These are phyloP conservation scores for Torulaspora delbrueckii DNA, from an alignment of 805 yeast species.

Conservation along the genomic window DNA sequence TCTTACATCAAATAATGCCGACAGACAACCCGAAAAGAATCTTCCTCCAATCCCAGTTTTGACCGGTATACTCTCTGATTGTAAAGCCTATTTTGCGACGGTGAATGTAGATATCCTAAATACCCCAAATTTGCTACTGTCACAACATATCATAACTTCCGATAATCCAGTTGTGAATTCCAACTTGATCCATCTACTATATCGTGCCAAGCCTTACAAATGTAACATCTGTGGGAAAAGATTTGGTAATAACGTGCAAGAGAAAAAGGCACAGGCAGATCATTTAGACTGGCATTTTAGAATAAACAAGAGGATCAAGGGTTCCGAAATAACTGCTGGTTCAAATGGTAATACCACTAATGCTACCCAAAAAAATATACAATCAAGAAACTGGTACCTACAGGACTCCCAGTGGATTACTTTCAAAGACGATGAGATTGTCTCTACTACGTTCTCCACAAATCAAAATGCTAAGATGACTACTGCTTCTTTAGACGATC, in stretches of 20 bases:
- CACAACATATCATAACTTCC: slow-evolving; percentile 33
- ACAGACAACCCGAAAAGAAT: slow-evolving; percentile 9
- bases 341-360: slow-evolving; percentile 12
- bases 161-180: slow-evolving; percentile 29
- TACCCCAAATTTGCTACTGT: slow-evolving; percentile 29
- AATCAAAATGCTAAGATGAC: slow-evolving; percentile 12
- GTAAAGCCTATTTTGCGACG: slow-evolving; percentile 32
- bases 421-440: slow-evolving; percentile 63
- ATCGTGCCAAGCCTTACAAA: slow-evolving; percentile 56
- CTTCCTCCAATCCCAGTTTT: slow-evolving; percentile 26
- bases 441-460: slow-evolving; percentile 34
- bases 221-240: slow-evolving; percentile 90
- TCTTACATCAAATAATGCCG: slow-evolving; percentile 3
- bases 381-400: slow-evolving; percentile 79
- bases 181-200: slow-evolving; percentile 29
- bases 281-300: slow-evolving; percentile 97
- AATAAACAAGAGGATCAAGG: slow-evolving; percentile 70
- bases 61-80: slow-evolving; percentile 27
- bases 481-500: slow-evolving; percentile 18
- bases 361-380: slow-evolving; percentile 41
- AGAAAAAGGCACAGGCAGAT: slow-evolving; percentile 47
- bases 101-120: slow-evolving; percentile 29
- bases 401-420: slow-evolving; percentile 66
- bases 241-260: slow-evolving; percentile 57
- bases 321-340: slow-evolving; percentile 23